Base-by-base conservation (phyloP, 371 early-diverging fungal species). In the Mortierella sp. region DNA sequence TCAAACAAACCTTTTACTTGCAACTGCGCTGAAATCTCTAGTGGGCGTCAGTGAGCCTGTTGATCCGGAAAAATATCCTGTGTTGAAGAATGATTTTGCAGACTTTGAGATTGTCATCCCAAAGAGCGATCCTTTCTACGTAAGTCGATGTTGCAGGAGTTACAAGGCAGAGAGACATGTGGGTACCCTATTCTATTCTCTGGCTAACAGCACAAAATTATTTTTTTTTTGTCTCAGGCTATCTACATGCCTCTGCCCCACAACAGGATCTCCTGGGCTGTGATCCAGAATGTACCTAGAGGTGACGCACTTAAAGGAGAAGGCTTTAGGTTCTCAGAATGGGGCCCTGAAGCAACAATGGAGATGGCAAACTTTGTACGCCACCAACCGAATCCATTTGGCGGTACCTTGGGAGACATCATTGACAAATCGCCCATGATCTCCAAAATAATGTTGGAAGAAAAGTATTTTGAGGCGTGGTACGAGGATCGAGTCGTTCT, bases 61-160 rank as follows among this genome's bases (percentile, higher is more conserved):
- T 22, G 69, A 72, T 40, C 73, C 78, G 3, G 62, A 62, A 24
- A 18, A 47, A 18, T 73, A 73, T 63, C 62, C 68, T 26, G 35
- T 62, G 1, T 32, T 78, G 24, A 73, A 72, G 51, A 59, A 47
- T 14, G 63, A 66, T 18, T 62, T 32, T n/a, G 65, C 73, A 20
- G 78, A 78, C 45, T 78, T 78, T 57, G 70, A 78, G 59, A 73
- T 78, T 66, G 73, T 78, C 11, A 72, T 78, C 45, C 73, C 70
- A n/a, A 68, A 69, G 63, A 57, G 28, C 9, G 78, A 78, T 24
- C 78, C 78, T 3, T 73, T 78, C 52, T 78, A 78, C 51, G 78
- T 73, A 66, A 78, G 78, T 65, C 16, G 1, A 20, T 49, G 49
- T 49, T 45, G 14, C 4, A 45, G 16, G 16, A 16, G 16, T 6